Evolutionary conservation across 108 stramenopile species (phyloP).

Genomic region (Cyclotella cryptica): DNA sequence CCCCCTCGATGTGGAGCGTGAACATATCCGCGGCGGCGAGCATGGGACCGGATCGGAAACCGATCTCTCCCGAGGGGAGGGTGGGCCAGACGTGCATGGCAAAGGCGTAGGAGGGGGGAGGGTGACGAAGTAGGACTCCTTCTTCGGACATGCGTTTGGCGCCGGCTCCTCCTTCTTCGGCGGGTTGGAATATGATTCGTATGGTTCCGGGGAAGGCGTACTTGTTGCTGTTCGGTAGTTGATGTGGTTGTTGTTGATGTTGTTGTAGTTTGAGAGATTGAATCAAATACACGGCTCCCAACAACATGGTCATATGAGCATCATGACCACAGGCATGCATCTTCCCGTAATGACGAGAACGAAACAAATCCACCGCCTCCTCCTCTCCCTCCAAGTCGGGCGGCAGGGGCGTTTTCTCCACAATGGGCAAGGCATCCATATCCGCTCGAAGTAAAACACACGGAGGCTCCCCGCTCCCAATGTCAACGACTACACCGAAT

Average conservation of each 20-base stretch:
- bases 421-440: constrained; percentile 94
- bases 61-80: constrained; percentile 72
- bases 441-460: constrained; percentile 89
- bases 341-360: constrained; percentile 56
- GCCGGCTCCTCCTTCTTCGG: constrained; percentile 94
- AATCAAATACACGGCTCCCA: constrained; percentile 79
- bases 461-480: constrained; percentile 78
- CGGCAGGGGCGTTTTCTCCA: constrained; percentile 64
- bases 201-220: constrained; percentile 73
- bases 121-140: constrained; percentile 68
- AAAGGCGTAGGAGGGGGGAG: constrained; percentile 75
- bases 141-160: constrained; percentile 91
- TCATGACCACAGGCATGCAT: constrained; percentile 99
- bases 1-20: constrained; percentile 78
- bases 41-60: constrained; percentile 83
- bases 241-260: constrained; percentile 58
- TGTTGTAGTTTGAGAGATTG: constrained; percentile 26
- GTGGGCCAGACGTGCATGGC: constrained; percentile 84
- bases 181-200: constrained; percentile 90
- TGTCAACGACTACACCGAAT: constrained; percentile 82
- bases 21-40: constrained; percentile 87
- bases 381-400: constrained; percentile 15
- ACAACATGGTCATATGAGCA: constrained; percentile 89
- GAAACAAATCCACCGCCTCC: constrained; percentile 16
- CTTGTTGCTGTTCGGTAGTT: constrained; percentile 51